Conservation (phyloP, 2,329 filamentous ascomycete species). For the Aspergillus floridensis region DNA sequence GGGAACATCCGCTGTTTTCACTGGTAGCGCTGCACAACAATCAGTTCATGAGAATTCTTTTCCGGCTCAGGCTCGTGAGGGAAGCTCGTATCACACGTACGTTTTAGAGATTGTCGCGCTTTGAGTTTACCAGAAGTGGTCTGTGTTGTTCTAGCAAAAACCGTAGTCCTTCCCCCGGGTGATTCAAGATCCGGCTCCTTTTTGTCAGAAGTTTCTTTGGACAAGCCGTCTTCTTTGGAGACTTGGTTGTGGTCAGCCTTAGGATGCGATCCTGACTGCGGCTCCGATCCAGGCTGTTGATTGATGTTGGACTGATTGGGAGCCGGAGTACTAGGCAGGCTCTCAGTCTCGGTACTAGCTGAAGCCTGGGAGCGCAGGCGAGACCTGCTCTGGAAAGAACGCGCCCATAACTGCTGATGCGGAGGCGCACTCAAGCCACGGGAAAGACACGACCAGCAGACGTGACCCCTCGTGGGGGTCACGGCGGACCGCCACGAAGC, state of each 20-base stretch:
- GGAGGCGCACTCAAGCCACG: constrained; percentile 22
- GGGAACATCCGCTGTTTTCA: constrained; percentile 57
- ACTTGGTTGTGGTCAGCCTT: neutral
- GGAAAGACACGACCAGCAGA: constrained; percentile 37
- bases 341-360: neutral
- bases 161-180: too few species aligned
- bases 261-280: too few species aligned
- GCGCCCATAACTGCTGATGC: constrained; percentile 12
- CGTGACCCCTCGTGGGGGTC: constrained; percentile 35
- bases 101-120: neutral
- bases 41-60: neutral
- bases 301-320: neutral
- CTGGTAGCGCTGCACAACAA: constrained; percentile 31
- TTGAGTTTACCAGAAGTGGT: too few species aligned
- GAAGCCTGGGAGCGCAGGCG: constrained; percentile 13
- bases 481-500: constrained; percentile 36
- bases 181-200: too few species aligned
- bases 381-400: constrained; percentile 27
- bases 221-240: too few species aligned
- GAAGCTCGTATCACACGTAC: constrained; percentile 12
- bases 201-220: too few species aligned
- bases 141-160: too few species aligned
- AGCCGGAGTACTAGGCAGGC: neutral
- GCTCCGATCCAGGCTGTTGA: neutral
- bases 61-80: neutral